phyloP scores from a whole-genome alignment of 2,329 filamentous ascomycete species.

The Calonectria henricotiae region DNA sequence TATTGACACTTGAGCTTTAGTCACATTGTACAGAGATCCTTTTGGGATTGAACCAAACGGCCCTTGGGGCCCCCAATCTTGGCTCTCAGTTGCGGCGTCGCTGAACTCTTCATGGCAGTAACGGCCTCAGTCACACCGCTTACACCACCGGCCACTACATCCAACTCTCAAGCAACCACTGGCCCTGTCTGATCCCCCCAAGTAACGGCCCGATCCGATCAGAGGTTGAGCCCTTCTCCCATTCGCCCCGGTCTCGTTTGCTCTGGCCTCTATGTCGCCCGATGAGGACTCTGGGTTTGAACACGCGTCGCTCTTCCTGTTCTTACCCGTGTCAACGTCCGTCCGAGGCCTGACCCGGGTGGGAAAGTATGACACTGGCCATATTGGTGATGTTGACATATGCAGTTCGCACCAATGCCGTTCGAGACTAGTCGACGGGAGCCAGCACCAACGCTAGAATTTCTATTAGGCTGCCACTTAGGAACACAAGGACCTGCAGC shows the following conservation, averaged over 20 bases:
- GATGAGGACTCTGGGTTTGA: conserved; percentile 36
- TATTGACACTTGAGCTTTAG: conserved; percentile 58
- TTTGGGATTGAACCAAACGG: conserved; percentile 55
- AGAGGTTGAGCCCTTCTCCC: conserved; percentile 40
- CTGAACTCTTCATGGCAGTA: conserved; percentile 35
- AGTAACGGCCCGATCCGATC: conserved; percentile 54
- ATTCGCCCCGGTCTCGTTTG: conserved; percentile 50
- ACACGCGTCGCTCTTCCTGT: conserved; percentile 41
- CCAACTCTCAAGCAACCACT: conserved; percentile 43
- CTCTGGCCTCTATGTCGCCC: conserved; percentile 36
- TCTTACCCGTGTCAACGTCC: conserved; percentile 32
- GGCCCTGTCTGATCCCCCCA: conserved; percentile 39
- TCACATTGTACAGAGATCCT: conserved; percentile 67
- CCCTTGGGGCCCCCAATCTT: conserved; percentile 37
- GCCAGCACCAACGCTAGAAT: conserved; percentile 46
- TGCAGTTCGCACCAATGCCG: conserved; percentile 41
- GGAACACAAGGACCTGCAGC: conserved; percentile 49
- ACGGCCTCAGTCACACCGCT: conserved; percentile 50
- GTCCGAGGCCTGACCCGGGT: conserved; percentile 31
- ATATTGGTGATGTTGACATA: conserved; percentile 36
- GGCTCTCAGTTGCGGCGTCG: conserved; percentile 37
- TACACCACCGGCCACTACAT: conserved; percentile 44
- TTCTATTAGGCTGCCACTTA: conserved; percentile 42
- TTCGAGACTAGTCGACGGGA: conserved; percentile 43
- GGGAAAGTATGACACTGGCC: conserved; percentile 36